Evolutionary conservation across 2,329 filamentous ascomycete genomes (phyloP), one percentile per base, ranked within the genome.

Genomic region (Lizonia empirigonia): DNA sequence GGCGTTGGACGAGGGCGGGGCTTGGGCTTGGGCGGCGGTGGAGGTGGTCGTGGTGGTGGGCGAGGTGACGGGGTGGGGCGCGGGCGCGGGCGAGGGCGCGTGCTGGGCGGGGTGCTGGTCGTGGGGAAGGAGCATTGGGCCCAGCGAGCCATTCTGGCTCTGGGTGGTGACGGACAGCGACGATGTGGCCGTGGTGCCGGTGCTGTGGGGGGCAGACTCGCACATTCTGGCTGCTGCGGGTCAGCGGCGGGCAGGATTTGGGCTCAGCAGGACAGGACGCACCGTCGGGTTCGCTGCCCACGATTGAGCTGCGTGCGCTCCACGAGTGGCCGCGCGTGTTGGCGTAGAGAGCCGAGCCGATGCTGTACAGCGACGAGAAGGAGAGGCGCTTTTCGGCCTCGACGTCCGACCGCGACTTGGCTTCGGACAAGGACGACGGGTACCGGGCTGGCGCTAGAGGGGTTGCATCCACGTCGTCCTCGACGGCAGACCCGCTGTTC

Each of bases 321-420:
- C 61, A 77, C 70, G 71, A 83, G 75, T 65, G 69, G 62, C 63
- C 72, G 81, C 84, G 56, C 76, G 79, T 64, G 77, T 80, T 82
- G 48, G 71, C 72, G 58, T 73, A 74, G 16, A 77, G 81, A 44
- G 79, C 82, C 5, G 86, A 88, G 35, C 83, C 82, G 19, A 88
- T 74, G 24, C 88, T 90, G 66, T 88, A 88, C 41, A 90, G 76
- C 1, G 89, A 92, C 7, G 87, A 89, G 53, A 87, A 82, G 19
- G 88, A 91, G 68, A 88, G 78, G 41, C 89, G 84, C 64, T 89
- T 88, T 30, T 86, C 76, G 41, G 56, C 32, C 38, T 73, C 70
- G 37, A 58, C 55, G 50, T 73, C 80, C 51, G 82, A 82, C 16
- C 77, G 76, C 44, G 76, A 68, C 24, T 20, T 51, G 39, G 80